phyloP scores from a whole-genome alignment of 352 stramenopile species.

The Phytopythium ostracodes region DNA sequence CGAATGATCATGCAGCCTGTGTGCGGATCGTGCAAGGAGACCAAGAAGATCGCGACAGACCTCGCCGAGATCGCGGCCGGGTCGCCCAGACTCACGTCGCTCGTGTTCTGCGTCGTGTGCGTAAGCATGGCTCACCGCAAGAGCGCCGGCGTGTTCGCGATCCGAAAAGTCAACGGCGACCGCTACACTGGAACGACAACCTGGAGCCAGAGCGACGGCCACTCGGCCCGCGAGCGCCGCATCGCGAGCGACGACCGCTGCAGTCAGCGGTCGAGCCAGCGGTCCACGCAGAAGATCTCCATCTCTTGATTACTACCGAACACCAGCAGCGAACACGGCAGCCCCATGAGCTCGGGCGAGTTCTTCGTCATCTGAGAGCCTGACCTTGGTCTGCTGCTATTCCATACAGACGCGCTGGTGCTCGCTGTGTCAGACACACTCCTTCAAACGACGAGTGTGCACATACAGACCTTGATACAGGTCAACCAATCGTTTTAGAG shows the following conservation, averaged over 20 bases:
- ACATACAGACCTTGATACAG: no score
- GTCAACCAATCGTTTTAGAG: not conserved
- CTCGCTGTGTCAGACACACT: not conserved
- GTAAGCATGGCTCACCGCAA: constrained; percentile 31
- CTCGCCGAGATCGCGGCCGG: constrained; percentile 11
- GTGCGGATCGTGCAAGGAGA: constrained; percentile 34
- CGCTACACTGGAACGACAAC: not conserved
- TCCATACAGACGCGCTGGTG: not conserved
- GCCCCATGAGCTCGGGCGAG: not conserved
- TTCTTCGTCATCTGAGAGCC: constrained; percentile 8
- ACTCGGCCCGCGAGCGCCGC: not conserved
- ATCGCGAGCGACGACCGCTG: not conserved
- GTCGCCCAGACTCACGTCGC: constrained; percentile 20
- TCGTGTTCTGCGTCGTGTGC: constrained; percentile 31
- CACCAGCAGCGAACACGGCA: constrained; percentile 4
- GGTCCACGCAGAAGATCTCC: constrained; percentile 5
- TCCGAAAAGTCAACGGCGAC: constrained; percentile 12
- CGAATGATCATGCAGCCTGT: constrained; percentile 17
- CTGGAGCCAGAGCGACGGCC: constrained; percentile 7
- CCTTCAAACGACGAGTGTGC: no score
- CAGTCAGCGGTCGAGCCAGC: constrained; percentile 5
- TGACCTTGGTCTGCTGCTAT: not conserved
- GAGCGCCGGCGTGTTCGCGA: constrained; percentile 23
- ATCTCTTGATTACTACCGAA: constrained; percentile 7
- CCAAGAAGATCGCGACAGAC: constrained; percentile 32